Conservation (phyloP, 306 rosid species). For the Pyrus pyrifolia region DNA sequence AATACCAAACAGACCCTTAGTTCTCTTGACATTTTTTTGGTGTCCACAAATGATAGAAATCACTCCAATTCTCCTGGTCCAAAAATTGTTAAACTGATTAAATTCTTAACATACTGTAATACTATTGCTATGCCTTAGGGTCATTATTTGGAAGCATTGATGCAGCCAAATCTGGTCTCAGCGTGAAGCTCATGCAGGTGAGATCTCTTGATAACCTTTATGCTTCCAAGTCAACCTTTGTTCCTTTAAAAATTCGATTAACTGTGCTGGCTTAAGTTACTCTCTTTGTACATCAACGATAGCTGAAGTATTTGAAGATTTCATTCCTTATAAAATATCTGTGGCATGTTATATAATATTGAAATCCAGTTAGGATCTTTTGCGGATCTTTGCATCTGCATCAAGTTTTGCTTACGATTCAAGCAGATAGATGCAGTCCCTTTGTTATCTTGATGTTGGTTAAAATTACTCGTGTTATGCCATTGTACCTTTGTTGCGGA, state of each 20-base stretch:
- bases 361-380: neutral
- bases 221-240: neutral
- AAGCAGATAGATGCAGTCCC: neutral
- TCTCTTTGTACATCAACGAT: neutral
- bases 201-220: conserved; percentile 4
- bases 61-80: neutral
- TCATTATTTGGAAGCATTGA: conserved; percentile 75
- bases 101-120: neutral
- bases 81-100: neutral
- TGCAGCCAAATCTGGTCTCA: conserved; percentile 61
- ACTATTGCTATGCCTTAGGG: conserved; percentile 37
- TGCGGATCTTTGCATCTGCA: neutral
- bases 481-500: conserved; percentile 41
- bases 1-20: too few relatives aligned
- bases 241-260: neutral
- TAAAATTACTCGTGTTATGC: neutral
- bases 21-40: neutral
- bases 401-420: neutral
- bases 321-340: neutral
- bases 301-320: neutral
- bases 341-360: neutral
- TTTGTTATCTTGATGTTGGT: neutral
- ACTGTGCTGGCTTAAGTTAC: neutral
- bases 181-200: conserved; percentile 89
- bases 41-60: neutral